Evolutionary conservation across 345 rosid genomes (phyloP).

Genomic region (Citrus maxima): DNA sequence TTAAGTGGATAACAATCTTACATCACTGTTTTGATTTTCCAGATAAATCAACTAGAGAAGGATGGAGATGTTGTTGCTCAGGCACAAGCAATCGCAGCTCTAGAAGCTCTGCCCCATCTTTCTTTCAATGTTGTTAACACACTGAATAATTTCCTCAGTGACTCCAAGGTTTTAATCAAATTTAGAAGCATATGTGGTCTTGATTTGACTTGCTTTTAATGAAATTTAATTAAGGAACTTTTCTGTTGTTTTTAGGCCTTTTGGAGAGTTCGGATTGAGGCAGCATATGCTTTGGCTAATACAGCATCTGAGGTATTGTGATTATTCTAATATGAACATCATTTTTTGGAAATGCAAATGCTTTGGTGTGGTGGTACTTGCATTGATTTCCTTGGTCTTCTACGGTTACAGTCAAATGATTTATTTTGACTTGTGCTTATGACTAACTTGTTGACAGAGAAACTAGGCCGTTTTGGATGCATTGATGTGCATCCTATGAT

Average conservation of each 20-base stretch:
- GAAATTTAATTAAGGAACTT: not conserved
- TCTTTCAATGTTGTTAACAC: conserved; percentile 75
- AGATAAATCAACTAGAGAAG: conserved; percentile 94
- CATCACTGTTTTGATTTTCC: conserved; percentile 18
- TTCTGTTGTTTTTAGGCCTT: conserved; percentile 57
- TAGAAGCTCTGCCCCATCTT: conserved; percentile 72
- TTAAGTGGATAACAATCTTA: not conserved
- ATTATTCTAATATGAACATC: conserved; percentile 7
- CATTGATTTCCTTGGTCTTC: not conserved
- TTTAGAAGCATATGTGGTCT: conserved; percentile 10
- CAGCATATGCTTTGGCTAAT: conserved; percentile 92
- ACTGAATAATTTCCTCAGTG: conserved; percentile 68
- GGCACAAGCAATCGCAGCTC: conserved; percentile 75
- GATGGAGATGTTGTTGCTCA: conserved; percentile 98
- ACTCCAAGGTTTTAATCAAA: conserved; percentile 66
- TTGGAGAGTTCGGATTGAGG: conserved; percentile 96
- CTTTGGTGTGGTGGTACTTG: not conserved
- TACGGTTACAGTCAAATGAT: not conserved
- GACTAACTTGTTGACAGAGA: not conserved
- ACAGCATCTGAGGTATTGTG: conserved; percentile 79
- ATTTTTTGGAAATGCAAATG: not conserved
- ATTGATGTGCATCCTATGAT: not conserved
- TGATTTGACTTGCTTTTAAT: conserved; percentile 3
- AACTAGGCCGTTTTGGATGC: not conserved
- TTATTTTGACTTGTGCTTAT: not conserved